Conservation (phyloP, 2,329 filamentous ascomycete species). For the Colletotrichum sp. region DNA sequence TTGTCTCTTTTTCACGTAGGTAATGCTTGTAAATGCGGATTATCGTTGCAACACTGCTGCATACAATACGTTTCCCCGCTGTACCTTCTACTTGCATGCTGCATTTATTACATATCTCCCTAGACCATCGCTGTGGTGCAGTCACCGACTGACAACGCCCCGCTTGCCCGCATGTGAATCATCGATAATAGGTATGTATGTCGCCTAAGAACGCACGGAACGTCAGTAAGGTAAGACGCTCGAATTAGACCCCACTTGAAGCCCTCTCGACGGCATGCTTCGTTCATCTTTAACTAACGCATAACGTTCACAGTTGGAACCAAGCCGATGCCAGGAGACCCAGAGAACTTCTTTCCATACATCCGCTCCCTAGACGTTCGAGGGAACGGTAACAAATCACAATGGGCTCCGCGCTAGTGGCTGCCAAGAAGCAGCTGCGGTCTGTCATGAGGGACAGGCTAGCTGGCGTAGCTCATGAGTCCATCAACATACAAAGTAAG, state of each 20-base stretch:
- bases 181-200: neutral
- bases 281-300: neutral
- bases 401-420: conserved; percentile 61
- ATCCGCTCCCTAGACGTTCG: neutral
- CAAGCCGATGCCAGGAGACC: neutral
- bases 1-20: neutral
- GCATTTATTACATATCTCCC: neutral
- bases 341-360: neutral
- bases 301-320: neutral
- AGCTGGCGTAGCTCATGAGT: conserved; percentile 63
- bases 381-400: neutral
- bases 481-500: conserved; percentile 74
- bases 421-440: conserved; percentile 79
- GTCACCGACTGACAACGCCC: neutral
- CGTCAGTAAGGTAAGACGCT: neutral
- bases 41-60: neutral
- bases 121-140: neutral
- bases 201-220: neutral
- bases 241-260: neutral
- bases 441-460: conserved; percentile 72
- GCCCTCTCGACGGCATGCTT: neutral
- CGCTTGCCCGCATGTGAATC: neutral
- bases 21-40: neutral
- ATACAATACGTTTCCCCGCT: neutral
- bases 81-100: neutral